These are phyloP conservation scores for Solanum hybrid DNA, from an alignment of 305 asterid species.

Conservation along the genomic window DNA sequence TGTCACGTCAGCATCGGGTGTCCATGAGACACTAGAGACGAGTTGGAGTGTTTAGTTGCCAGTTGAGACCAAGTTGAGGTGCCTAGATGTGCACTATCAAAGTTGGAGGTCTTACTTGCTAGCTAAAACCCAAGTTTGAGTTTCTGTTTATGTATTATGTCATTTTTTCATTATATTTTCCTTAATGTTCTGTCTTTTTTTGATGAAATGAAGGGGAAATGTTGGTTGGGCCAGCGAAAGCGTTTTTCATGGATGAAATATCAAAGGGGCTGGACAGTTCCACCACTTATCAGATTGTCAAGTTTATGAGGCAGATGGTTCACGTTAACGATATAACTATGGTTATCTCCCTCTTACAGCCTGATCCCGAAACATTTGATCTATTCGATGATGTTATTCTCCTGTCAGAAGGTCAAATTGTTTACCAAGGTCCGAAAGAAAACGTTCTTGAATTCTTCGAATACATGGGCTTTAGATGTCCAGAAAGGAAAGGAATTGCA, in stretches of 20 bases:
- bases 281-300: slow-evolving; percentile 47
- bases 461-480: slow-evolving; percentile 43
- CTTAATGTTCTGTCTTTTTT: not conserved
- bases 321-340: slow-evolving; percentile 39
- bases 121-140: not conserved
- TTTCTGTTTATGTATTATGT: not conserved
- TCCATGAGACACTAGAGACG: not conserved
- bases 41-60: not conserved
- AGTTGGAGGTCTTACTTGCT: not conserved
- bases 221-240: slow-evolving; percentile 62
- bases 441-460: slow-evolving; percentile 34
- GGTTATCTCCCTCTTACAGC: slow-evolving; percentile 43
- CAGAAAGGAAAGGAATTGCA: slow-evolving; percentile 48
- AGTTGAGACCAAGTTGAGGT: not conserved
- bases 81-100: not conserved
- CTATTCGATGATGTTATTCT: slow-evolving; percentile 44
- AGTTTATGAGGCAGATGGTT: slow-evolving; percentile 52
- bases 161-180: not conserved
- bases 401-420: slow-evolving; percentile 41
- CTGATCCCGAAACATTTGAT: slow-evolving; percentile 47
- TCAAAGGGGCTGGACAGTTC: slow-evolving; percentile 60
- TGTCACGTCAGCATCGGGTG: not conserved
- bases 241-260: slow-evolving; percentile 57
- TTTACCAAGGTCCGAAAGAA: slow-evolving; percentile 47
- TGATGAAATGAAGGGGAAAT: slow-evolving; percentile 39